phyloP scores from a whole-genome alignment of 305 asterid genomes.

The Rubia peregrina region DNA sequence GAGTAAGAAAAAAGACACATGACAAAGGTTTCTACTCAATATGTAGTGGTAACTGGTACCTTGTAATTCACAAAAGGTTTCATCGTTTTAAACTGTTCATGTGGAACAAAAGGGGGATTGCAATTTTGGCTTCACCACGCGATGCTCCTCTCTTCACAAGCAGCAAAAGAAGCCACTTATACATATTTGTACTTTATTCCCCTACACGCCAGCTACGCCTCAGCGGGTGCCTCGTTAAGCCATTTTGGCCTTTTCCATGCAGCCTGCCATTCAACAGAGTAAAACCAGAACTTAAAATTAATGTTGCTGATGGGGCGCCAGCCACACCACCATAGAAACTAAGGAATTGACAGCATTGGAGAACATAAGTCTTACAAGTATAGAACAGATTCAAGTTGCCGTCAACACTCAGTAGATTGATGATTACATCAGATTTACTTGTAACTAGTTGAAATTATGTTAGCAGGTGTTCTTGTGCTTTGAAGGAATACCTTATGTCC shows the following conservation, averaged over 20 bases:
- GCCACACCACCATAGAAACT: background rate
- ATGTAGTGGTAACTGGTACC: too few relatives aligned
- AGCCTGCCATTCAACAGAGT: background rate
- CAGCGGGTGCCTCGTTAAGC: background rate
- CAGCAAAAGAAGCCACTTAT: too few relatives aligned
- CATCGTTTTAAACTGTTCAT: too few relatives aligned
- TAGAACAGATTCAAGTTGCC: background rate
- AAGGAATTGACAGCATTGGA: background rate
- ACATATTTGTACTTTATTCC: too few relatives aligned
- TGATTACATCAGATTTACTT: background rate
- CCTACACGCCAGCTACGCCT: background rate
- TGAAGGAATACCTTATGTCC: background rate
- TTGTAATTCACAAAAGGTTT: too few relatives aligned
- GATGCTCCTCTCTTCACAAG: too few relatives aligned
- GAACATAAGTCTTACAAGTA: background rate
- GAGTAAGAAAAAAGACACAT: too few relatives aligned
- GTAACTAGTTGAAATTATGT: background rate
- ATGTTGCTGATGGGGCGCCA: background rate
- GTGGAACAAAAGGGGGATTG: constrained; percentile 16
- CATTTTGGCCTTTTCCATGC: background rate
- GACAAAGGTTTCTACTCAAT: too few relatives aligned
- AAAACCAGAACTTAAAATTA: background rate
- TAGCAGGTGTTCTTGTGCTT: background rate
- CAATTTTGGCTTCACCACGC: background rate
- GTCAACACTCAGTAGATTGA: background rate